phyloP scores from a whole-genome alignment of 495 filamentous ascomycete species.

The Podospora pseudopauciseta region DNA sequence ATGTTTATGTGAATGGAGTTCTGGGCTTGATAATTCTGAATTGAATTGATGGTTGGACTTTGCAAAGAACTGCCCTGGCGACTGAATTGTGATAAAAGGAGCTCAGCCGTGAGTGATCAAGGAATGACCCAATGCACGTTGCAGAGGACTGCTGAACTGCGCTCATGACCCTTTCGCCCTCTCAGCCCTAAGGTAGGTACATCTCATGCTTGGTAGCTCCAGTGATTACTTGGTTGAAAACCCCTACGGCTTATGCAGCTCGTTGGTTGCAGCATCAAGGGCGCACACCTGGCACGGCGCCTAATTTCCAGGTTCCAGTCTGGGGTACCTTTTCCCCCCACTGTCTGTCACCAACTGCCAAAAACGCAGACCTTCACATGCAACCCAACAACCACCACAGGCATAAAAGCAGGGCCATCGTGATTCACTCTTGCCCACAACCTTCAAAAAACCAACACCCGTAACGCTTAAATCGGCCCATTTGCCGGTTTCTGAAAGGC shows the following conservation, averaged over 20 bases:
- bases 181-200: too few relatives aligned
- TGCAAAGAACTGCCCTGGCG: too few relatives aligned
- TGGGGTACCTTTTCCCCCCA: neutral
- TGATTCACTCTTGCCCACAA: neutral
- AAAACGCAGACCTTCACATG: neutral
- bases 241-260: neutral
- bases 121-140: too few relatives aligned
- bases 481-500: neutral
- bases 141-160: too few relatives aligned
- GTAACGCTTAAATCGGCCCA: neutral
- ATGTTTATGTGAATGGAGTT: neutral
- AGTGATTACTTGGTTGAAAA: too few relatives aligned
- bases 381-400: neutral
- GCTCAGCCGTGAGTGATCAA: too few relatives aligned
- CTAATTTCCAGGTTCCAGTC: neutral
- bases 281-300: neutral
- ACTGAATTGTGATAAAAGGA: too few relatives aligned
- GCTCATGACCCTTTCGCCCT: too few relatives aligned
- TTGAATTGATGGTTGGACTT: too few relatives aligned
- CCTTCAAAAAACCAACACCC: neutral
- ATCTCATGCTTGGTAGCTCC: too few relatives aligned
- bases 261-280: neutral
- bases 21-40: neutral
- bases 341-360: neutral
- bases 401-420: neutral